Evolutionary conservation across 2,329 filamentous ascomycete species (phyloP).

Genomic region (Fusarium siculi): DNA sequence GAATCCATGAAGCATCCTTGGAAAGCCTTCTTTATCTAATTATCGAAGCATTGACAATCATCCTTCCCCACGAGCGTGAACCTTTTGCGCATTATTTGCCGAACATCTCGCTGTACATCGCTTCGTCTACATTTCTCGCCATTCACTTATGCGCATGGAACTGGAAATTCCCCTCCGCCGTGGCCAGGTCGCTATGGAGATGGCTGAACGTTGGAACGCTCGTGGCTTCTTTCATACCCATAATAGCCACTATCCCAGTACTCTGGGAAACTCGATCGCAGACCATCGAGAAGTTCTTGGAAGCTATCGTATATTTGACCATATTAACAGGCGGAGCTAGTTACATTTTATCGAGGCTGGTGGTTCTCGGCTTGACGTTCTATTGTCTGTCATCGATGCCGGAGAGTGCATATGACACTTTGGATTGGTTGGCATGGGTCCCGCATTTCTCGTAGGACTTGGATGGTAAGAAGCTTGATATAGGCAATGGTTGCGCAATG

Average conservation of each 20-base stretch:
- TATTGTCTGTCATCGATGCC: not conserved
- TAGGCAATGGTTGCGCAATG: fast-evolving
- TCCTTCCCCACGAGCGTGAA: too few relatives aligned
- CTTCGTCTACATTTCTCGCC: fast-evolving
- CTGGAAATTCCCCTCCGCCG: fast-evolving
- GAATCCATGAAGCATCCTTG: too few relatives aligned
- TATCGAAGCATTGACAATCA: too few relatives aligned
- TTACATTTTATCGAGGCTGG: fast-evolving
- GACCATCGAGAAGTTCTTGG: too few relatives aligned
- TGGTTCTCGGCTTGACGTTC: fast-evolving
- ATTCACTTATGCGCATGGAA: not conserved
- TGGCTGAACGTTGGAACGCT: fast-evolving
- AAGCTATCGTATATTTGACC: too few relatives aligned
- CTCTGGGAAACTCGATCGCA: too few relatives aligned
- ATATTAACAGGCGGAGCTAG: too few relatives aligned
- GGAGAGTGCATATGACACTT: fast-evolving
- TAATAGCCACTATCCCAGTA: too few relatives aligned
- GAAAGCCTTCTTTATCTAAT: too few relatives aligned
- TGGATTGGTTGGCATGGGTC: not conserved
- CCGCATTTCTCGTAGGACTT: not conserved
- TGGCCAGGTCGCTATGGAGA: fast-evolving
- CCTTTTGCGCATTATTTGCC: not conserved
- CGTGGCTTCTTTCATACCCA: not conserved
- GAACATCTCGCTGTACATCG: not conserved
- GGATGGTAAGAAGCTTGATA: fast-evolving